A percentile compares a stretch with the other conserved stretches of the same genome.
Evolutionary conservation across 2,329 filamentous ascomycete species (phyloP).

Genomic region (Xylaria sp.): DNA sequence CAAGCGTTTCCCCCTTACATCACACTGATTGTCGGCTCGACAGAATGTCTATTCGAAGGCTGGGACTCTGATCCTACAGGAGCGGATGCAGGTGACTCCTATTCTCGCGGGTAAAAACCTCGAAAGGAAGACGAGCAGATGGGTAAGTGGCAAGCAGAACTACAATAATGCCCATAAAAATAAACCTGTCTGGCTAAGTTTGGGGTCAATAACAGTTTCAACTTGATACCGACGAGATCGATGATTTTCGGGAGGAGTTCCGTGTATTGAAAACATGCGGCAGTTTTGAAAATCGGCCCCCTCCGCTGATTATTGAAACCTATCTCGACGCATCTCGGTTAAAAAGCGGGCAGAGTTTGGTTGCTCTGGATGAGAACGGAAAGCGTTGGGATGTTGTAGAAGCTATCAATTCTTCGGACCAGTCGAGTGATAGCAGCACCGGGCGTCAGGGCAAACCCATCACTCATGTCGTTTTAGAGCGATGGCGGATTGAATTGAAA

Average conservation of each 20-base stretch:
- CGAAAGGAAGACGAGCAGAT: conserved; percentile 50
- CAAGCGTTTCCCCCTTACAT: background rate
- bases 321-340: conserved; percentile 85
- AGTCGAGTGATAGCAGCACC: conserved; percentile 60
- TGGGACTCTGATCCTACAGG: conserved; percentile 83
- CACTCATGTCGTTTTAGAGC: conserved; percentile 85
- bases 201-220: conserved; percentile 75
- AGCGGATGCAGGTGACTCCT: conserved; percentile 73
- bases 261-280: conserved; percentile 84
- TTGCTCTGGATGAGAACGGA: conserved; percentile 86
- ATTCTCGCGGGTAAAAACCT: conserved; percentile 45
- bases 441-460: conserved; percentile 59
- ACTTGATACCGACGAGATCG: conserved; percentile 91
- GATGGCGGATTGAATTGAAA: conserved; percentile 89
- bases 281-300: conserved; percentile 79
- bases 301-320: conserved; percentile 88
- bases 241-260: conserved; percentile 85
- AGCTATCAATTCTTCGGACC: conserved; percentile 74
- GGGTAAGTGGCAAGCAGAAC: conserved; percentile 43
- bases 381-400: conserved; percentile 94
- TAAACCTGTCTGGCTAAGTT: conserved; percentile 32
- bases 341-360: conserved; percentile 85
- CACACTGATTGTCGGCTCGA: conserved; percentile 15
- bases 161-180: background rate
- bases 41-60: conserved; percentile 94